Evolutionary conservation across 768 basidiomycete species (phyloP).

Genomic region (Sporobolomyces roseus): DNA sequence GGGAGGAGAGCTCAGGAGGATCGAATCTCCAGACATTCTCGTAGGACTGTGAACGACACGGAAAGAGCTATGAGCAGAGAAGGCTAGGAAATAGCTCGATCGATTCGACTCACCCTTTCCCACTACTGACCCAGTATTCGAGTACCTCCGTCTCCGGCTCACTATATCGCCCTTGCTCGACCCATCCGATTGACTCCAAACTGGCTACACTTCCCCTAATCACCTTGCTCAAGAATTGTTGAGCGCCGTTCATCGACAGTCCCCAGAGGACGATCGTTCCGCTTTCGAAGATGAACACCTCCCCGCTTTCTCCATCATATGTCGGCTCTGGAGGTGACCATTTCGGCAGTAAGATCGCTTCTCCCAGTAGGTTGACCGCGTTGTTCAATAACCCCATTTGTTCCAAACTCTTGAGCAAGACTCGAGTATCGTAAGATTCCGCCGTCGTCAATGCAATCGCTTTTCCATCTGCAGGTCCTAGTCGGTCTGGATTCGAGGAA

Average conservation of each 20-base stretch:
- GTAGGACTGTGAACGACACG: conserved; percentile 8
- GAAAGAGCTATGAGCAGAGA: background rate
- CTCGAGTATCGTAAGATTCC: conserved; percentile 40
- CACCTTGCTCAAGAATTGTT: conserved; percentile 37
- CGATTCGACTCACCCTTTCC: conserved; percentile 23
- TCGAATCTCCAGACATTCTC: conserved; percentile 31
- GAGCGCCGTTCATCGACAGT: conserved; percentile 17
- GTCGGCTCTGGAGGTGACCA: conserved; percentile 30
- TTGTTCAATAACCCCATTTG: conserved; percentile 27
- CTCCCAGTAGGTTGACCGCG: conserved; percentile 36
- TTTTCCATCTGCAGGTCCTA: conserved; percentile 22
- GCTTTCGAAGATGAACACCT: conserved; percentile 40
- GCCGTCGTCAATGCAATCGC: conserved; percentile 42
- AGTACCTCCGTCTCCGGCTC: conserved; percentile 43
- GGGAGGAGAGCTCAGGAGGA: conserved; percentile 15
- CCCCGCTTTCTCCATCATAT: conserved; percentile 21
- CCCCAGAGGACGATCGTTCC: conserved; percentile 41
- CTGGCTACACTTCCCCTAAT: conserved; percentile 14
- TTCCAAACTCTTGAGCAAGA: conserved; percentile 33
- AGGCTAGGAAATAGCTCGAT: too few species aligned
- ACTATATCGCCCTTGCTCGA: conserved; percentile 39
- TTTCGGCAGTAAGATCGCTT: conserved; percentile 29
- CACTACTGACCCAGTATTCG: conserved; percentile 41
- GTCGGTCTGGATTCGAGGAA: background rate
- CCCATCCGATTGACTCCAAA: conserved; percentile 16